Evolutionary conservation across 352 stramenopile genomes (phyloP), one percentile per base, ranked within the genome.

Genomic region (Peronospora farinosa): DNA sequence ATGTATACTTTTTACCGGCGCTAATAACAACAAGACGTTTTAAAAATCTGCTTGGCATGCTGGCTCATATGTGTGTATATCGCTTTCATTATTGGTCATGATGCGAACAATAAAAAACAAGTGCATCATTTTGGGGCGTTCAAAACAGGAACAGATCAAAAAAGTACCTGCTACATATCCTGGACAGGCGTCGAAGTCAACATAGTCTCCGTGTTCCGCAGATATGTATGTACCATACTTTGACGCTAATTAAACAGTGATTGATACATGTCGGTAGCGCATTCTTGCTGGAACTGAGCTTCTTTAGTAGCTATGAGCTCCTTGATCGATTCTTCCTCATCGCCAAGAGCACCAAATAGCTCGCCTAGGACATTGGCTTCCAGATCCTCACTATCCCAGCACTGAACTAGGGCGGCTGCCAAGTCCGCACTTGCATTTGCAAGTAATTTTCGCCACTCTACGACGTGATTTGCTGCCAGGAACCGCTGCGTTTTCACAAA

Each of bases 301-400:
- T 78, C 64, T 21, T 79, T 81, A 4, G 42, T 31, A 15, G 77
- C 32, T 37, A 84, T 21, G 15, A 51, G 40, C 5, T 47, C 19
- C 21, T 69, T 75, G 17, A 79, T 68, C 33, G 35, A 25, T 6
- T 75, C 65, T 54, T 73, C 65, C 2, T 67, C 52, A 8, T 63
- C 58, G n/a, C 47, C 51, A 21, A 86, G 51, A 25, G 51, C 60
- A 9, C 36, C 27, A 42, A 86, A 83, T 10, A 82, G 13, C 11
- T 60, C 54, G 17, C 16, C 17, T 10, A 63, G 38, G n/a, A 67
- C 56, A 41, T 58, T 52, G 23, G 23, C 23, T 16, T 60, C 55
- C 15, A 53, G 21, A n/a, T 53, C 46, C 27, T 49, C 46, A 15
- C 49, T 43, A n/a, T 86, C 74, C 74, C 74, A 86, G 17, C 32